These are phyloP conservation scores for Herpetomonas samuelpessoai DNA, from an alignment of 208 protist species.

Conservation along the genomic window DNA sequence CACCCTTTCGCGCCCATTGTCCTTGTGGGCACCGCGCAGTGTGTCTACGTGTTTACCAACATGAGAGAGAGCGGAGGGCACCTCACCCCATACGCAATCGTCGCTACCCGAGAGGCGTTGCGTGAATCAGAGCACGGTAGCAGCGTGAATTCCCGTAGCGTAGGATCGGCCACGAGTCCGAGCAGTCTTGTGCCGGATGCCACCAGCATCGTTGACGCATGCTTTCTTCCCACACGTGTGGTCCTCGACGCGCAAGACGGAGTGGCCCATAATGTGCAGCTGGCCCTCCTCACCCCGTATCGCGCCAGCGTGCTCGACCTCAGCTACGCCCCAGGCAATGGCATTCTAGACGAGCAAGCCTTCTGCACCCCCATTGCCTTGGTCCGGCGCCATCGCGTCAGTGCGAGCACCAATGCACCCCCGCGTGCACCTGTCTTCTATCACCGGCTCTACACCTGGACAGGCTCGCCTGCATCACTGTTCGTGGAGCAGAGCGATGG, in stretches of 20 bases:
- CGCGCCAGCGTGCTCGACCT: neutral
- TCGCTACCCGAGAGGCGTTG: neutral
- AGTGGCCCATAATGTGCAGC: constrained; percentile 13
- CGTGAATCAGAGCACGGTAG: neutral
- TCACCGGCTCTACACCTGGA: constrained; percentile 34
- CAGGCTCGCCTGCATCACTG: constrained; percentile 29
- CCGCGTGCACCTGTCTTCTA: constrained; percentile 15
- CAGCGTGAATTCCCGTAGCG: neutral
- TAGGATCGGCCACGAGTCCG: neutral
- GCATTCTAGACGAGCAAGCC: constrained; percentile 16
- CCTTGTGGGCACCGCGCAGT: constrained; percentile 12
- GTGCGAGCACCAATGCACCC: neutral
- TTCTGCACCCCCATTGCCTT: constrained; percentile 19
- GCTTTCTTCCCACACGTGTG: constrained; percentile 6
- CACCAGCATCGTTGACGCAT: neutral
- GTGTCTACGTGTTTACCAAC: constrained; percentile 29
- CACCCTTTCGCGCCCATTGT: constrained; percentile 40
- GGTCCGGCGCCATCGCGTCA: neutral
- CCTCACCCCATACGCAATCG: neutral
- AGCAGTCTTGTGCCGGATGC: neutral
- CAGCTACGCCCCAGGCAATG: neutral
- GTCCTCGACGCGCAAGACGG: constrained; percentile 1
- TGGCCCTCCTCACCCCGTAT: constrained; percentile 22
- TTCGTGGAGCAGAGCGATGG: constrained; percentile 35
- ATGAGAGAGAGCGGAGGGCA: constrained; percentile 7